These are phyloP conservation scores for Detonula confervacea DNA, from an alignment of 352 stramenopile species.

Conservation along the genomic window DNA sequence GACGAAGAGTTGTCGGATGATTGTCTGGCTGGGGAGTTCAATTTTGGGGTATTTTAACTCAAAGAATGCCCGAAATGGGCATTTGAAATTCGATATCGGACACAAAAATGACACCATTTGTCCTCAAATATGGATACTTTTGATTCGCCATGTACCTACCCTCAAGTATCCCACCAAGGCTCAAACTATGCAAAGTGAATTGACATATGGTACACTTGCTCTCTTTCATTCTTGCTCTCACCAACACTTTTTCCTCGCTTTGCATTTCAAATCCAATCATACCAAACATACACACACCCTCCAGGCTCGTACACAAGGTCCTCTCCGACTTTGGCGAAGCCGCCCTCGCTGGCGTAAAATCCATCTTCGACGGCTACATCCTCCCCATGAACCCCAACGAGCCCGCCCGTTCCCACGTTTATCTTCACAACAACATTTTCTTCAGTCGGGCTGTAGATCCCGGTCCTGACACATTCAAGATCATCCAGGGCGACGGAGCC, in stretches of 20 bases:
- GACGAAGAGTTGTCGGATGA: not conserved
- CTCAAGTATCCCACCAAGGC: too few relatives aligned
- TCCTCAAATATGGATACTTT: too few relatives aligned
- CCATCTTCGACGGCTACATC: constrained; percentile 94
- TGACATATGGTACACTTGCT: too few relatives aligned
- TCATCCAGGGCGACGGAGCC: constrained; percentile 71
- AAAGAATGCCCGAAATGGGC: too few relatives aligned
- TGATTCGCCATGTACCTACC: too few relatives aligned
- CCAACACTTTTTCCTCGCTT: not conserved
- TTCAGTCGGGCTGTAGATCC: constrained; percentile 88
- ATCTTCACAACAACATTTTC: constrained; percentile 98
- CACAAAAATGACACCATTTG: too few relatives aligned
- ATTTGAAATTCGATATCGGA: too few relatives aligned
- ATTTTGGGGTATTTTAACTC: not conserved
- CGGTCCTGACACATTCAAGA: constrained; percentile 83
- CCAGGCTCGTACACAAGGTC: constrained; percentile 93
- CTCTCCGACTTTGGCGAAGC: constrained; percentile 94
- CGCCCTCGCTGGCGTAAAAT: constrained; percentile 84
- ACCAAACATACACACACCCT: constrained; percentile 9
- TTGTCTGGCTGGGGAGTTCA: not conserved
- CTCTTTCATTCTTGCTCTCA: too few relatives aligned
- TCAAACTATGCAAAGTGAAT: too few relatives aligned
- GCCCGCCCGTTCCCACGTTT: constrained; percentile 90
- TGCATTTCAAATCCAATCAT: constrained; percentile 1
- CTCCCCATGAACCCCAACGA: constrained; percentile 96